Base-by-base conservation (phyloP, 495 filamentous ascomycete genomes). In the Aspergillus wentii region DNA sequence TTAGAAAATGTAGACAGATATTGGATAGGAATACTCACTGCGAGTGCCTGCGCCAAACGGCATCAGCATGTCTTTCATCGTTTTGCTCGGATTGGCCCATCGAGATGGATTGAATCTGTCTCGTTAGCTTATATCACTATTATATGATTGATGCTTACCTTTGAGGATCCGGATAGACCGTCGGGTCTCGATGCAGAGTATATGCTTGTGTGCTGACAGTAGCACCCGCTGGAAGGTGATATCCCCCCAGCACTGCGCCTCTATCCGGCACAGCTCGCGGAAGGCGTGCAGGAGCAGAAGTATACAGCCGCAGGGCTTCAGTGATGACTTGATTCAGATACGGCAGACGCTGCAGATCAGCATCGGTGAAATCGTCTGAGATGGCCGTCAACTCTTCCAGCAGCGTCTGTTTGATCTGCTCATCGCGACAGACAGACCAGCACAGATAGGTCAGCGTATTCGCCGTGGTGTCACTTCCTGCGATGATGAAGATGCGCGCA, bases 251-350 rank as follows among this genome's bases (percentile, higher is more conserved):
- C 0, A 35, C 30, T 4, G 47, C 47, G 2, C 57, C 62, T 9
- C 48, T 49, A 1, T 39, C 9, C 5, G 65, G 62, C 1, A 66
- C 59, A 7, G 51, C 35, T 8, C 79, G 62, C n/a, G 56, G 55
- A 10, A 69, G 55, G 2, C 55, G 72, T n/a, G 59, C 59, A 1
- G 69, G 63, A 0, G 71, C 68, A 4, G 73, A 69, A 2, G 69
- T 63, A 42, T 79, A 65, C 11, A 82, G 49, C 1, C 78, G 61
- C 25, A 83, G 52, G 0, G 76, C 60, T 51, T 85, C 78, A 17
- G 68, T 65, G 46, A 78, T 76, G 19, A 72, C 59, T 19, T 60
- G 58, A 36, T 73, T 69, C n/a, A 80, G 45, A 37, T 69, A 61
- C 2, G 58, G 56, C 6, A 71, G 38, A 5, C 44, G 38, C 16